Base-by-base conservation (phyloP, 1,284 basidiomycete genomes). In the Lignosus rhinocerotis region DNA sequence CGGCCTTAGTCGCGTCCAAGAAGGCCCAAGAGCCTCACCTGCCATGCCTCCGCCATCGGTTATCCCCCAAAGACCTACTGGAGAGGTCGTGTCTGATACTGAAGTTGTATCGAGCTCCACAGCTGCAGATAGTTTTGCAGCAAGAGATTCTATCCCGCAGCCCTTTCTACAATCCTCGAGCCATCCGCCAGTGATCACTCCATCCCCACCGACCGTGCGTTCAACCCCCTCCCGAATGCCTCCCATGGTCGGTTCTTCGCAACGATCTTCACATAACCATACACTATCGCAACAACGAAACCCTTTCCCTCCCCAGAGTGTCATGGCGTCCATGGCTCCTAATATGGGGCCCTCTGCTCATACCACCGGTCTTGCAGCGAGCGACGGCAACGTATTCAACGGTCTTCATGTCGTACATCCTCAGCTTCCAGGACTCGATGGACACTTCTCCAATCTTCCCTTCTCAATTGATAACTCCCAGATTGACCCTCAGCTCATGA, bases 401-500 rank as follows among this genome's bases (percentile, higher is more conserved):
- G 48, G 33, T 32, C 39, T 33, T 16, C 61, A 45, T 58, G 49
- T n/a, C 16, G n/a, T 43, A 4, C 53, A 45, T 9, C 42, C 34
- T 14, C 43, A 39, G 2, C 39, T 59, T 25, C 32, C 39, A 14
- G 19, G n/a, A 12, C 16, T 58, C n/a, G 16, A 44, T 12, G n/a
- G 33, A 7, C 50, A 43, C 30, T 36, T 56, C 5, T 12, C 50
- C 17, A 16, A 31, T 30, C 6, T 55, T 5, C 44, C 52, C 5
- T 53, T 55, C 39, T 12, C 55, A 6, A 52, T 66, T 4, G 67
- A 64, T 32, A 49, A 59, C 31, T 59, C 66, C 1, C 67, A 70
- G 34, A 70, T 70, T 32, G 69, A 70, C 42, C 69, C 69, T 17
- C 66, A 62, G 10, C 59, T 70, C 7, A 58, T 70, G 31, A 56